Base-by-base conservation (phyloP, 805 yeast species). In the Grigorovia yakushimaensis region DNA sequence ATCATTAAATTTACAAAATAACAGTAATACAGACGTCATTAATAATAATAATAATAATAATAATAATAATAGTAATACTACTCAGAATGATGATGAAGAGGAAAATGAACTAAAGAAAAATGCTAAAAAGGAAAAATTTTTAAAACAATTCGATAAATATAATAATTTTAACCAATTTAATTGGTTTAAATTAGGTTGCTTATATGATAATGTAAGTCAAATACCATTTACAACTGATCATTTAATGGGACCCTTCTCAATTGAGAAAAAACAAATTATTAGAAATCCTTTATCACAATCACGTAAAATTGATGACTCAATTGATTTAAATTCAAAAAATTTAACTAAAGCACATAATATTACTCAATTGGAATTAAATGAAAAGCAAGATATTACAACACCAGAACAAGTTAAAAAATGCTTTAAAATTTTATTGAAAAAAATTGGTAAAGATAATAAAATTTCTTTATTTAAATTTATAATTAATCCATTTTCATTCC, bases 401-500 rank as follows among this genome's bases (percentile, higher is more conserved):
- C 77, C 89, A 1, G 73, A 72, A 43, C 76, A 82, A 59, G 86
- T 86, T 5, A 73, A 73, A 43, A 65, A 67, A 43, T 76, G 83
- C 40, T 84, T 68, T 60, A 63, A 65, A 41, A 60, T 67, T 3
- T 65, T 78, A 41, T 49, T 44, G 5, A 51, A 59, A 18, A 68
- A 65, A 40, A 59, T 62, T 8, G 67, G 66, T 0, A 64, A 54
- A 18, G 71, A 70, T 8, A 42, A 42, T 13, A 43, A 39, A 13
- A 70, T 88, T 8, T 77, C 78, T 47, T 68, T 88, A 42, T 86
- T 78, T 58, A 69, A 72, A 51, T 81, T 84, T 54, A 75, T 86
- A 44, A 69, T 89, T 18, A 81, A 91, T 60, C 96, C 96, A 0
- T 51, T 66, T 15, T 82, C 91, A 6, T 89, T 82, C 63, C 71